A percentile compares a stretch with the other conserved stretches of the same genome.
Evolutionary conservation across 2,329 filamentous ascomycete genomes (phyloP).

Genomic region (Alternaria longipes): DNA sequence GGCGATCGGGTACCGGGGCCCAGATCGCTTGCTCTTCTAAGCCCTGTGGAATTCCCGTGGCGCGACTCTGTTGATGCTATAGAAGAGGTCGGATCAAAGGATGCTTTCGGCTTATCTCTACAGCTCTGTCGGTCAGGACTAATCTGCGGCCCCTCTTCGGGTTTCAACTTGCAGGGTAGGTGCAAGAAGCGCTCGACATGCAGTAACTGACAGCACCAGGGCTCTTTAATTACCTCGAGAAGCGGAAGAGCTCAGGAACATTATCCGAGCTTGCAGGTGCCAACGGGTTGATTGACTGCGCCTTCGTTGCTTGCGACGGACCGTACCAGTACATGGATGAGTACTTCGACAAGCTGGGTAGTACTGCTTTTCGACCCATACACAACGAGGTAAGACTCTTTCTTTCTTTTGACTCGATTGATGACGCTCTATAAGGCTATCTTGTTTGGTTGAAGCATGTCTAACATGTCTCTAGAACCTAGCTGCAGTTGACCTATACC

Average conservation of each 20-base stretch:
- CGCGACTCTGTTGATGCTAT: constrained; percentile 63
- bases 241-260: constrained; percentile 22
- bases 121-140: constrained; percentile 66
- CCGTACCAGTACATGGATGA: constrained; percentile 70
- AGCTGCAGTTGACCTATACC: constrained; percentile 28
- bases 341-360: constrained; percentile 66
- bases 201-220: constrained; percentile 17
- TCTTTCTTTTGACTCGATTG: not conserved
- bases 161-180: constrained; percentile 64
- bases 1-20: constrained; percentile 69
- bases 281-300: constrained; percentile 26
- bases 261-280: constrained; percentile 18
- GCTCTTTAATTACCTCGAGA: constrained; percentile 25
- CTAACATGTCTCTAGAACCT: constrained; percentile 26
- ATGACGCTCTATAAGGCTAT: not conserved
- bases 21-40: constrained; percentile 61
- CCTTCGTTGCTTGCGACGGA: constrained; percentile 69
- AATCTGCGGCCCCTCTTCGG: constrained; percentile 69
- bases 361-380: constrained; percentile 36
- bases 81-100: constrained; percentile 64
- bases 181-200: constrained; percentile 11
- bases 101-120: constrained; percentile 64
- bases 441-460: not conserved
- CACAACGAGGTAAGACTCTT: constrained; percentile 20
- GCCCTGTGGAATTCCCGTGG: constrained; percentile 67